Evolutionary conservation across 768 basidiomycete genomes (phyloP).

Genomic region (Xerocomellus chrysenteron): DNA sequence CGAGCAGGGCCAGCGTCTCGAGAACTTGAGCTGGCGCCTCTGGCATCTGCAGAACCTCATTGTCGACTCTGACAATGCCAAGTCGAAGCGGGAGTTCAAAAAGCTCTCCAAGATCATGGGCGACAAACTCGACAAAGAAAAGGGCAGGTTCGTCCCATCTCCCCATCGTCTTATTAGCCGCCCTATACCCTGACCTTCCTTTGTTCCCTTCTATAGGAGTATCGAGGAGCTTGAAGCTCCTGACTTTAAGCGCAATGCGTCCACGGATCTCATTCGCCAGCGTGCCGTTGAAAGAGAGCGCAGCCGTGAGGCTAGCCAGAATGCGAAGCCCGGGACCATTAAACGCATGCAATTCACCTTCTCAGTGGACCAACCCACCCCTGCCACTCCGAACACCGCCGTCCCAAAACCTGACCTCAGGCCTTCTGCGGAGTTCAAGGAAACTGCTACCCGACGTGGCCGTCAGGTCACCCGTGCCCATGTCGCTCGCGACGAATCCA

Average conservation of each 20-base stretch:
- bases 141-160: slow-evolving; percentile 65
- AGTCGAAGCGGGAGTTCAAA: slow-evolving; percentile 84
- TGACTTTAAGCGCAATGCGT: slow-evolving; percentile 76
- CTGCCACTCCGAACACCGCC: slow-evolving; percentile 40
- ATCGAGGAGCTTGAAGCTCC: slow-evolving; percentile 86
- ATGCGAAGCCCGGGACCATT: slow-evolving; percentile 67
- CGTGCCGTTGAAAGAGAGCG: slow-evolving; percentile 83
- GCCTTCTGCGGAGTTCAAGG: slow-evolving; percentile 64
- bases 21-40: slow-evolving; percentile 90
- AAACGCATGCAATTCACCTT: slow-evolving; percentile 92
- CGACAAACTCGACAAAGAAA: slow-evolving; percentile 91
- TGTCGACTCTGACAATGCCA: slow-evolving; percentile 88
- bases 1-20: slow-evolving; percentile 87
- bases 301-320: slow-evolving; percentile 65
- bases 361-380: slow-evolving; percentile 69
- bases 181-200: slow-evolving; percentile 17
- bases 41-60: slow-evolving; percentile 92
- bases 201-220: slow-evolving; percentile 47
- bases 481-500: slow-evolving; percentile 30
- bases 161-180: background rate
- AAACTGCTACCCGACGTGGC: slow-evolving; percentile 39
- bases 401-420: slow-evolving; percentile 67
- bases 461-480: slow-evolving; percentile 40
- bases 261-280: slow-evolving; percentile 75
- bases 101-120: slow-evolving; percentile 87